Conservation (phyloP, 257 asterid genomes). For the Galeopsis tetrahit region DNA sequence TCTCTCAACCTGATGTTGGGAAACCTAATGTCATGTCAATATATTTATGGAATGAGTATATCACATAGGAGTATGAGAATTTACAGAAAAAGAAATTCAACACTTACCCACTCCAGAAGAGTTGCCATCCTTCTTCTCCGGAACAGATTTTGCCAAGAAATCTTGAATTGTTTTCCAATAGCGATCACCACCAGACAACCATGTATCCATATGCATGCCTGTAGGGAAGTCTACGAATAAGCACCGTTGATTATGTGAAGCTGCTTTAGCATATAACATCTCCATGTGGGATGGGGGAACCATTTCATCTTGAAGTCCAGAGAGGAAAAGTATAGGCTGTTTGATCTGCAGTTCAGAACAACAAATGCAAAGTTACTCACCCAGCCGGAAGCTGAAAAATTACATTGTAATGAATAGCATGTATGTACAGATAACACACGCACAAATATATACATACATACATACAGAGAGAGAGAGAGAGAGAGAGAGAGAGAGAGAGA, state of each 20-base stretch:
- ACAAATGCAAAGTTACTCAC: conserved; percentile 2
- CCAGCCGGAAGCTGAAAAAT: conserved; percentile 5
- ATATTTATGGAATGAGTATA: conserved; percentile 1
- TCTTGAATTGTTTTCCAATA: conserved; percentile 87
- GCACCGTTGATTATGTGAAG: conserved; percentile 73
- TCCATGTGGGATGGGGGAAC: conserved; percentile 97
- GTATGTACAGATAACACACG: not conserved
- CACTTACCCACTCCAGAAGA: conserved; percentile 58
- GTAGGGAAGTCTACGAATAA: conserved; percentile 77
- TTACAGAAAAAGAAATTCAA: conserved; percentile 16
- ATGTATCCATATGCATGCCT: conserved; percentile 99
- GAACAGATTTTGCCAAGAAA: conserved; percentile 62
- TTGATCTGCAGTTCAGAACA: conserved; percentile 59
- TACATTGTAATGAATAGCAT: not conserved
- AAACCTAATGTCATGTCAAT: conserved; percentile 29
- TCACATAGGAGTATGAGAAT: not conserved
- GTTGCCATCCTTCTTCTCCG: conserved; percentile 47
- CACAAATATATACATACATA: not conserved
- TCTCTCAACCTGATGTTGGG: conserved; percentile 19
- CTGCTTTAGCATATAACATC: conserved; percentile 91
- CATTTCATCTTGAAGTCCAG: conserved; percentile 96
- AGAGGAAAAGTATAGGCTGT: conserved; percentile 88
- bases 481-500: not conserved
- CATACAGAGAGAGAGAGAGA: not conserved
- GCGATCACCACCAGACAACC: conserved; percentile 89